A percentile compares a stretch with the other conserved stretches of the same genome.
These are phyloP conservation scores for Fusarium xyrophilum DNA, from an alignment of 2,329 filamentous ascomycete species.

Conservation along the genomic window DNA sequence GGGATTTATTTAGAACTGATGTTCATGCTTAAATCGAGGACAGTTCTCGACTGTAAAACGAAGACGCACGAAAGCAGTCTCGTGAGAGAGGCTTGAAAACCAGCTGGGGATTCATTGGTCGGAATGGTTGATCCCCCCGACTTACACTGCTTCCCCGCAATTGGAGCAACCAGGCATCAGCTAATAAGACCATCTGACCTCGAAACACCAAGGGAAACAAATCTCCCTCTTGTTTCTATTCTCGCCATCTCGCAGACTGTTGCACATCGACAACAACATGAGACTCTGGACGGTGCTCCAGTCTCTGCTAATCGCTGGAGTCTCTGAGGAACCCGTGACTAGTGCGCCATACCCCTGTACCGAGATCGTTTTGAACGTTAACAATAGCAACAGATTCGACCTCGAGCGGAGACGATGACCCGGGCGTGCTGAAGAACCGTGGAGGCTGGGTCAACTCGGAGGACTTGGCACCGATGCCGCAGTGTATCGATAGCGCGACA, in stretches of 20 bases:
- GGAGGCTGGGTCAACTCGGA: constrained; percentile 27
- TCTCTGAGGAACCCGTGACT: neutral
- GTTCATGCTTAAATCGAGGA: too few relatives aligned
- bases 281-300: neutral
- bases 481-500: constrained; percentile 28
- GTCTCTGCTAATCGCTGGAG: neutral
- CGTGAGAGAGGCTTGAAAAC: neutral
- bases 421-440: neutral
- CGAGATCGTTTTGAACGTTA: neutral
- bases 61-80: neutral
- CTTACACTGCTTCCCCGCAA: neutral
- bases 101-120: neutral
- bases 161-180: neutral
- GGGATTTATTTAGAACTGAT: too few relatives aligned
- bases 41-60: too few relatives aligned
- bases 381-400: neutral
- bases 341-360: neutral
- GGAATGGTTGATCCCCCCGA: neutral
- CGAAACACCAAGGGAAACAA: neutral
- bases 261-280: neutral
- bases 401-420: neutral
- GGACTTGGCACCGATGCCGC: constrained; percentile 23
- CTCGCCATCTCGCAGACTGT: neutral
- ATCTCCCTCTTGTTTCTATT: neutral
- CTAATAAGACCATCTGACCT: neutral